A percentile compares a stretch with the other conserved stretches of the same genome.
phyloP scores from a whole-genome alignment of 345 rosid genomes.

The Hibiscus tridactylites region DNA sequence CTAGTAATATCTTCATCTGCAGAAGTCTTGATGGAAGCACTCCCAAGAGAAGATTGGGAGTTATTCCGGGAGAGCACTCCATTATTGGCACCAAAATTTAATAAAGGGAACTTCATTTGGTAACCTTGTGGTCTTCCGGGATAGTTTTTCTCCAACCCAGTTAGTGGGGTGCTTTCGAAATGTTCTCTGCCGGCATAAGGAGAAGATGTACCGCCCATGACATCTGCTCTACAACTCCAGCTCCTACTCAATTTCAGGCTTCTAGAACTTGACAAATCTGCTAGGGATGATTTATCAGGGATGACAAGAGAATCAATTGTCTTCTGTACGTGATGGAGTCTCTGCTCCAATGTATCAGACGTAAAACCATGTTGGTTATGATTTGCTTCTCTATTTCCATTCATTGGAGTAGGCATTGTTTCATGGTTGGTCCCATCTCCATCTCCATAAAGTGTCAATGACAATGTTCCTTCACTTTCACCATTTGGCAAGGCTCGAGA shows the following conservation, averaged over 20 bases:
- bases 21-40: constrained; percentile 51
- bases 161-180: constrained; percentile 58
- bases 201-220: constrained; percentile 31
- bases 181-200: constrained; percentile 18
- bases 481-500: constrained; percentile 26
- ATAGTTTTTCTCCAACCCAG: constrained; percentile 43
- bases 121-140: constrained; percentile 60
- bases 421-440: constrained; percentile 22
- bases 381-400: constrained; percentile 16
- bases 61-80: constrained; percentile 46
- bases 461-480: constrained; percentile 25
- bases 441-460: constrained; percentile 24
- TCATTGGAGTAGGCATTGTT: constrained; percentile 18
- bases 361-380: background rate
- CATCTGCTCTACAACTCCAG: constrained; percentile 50
- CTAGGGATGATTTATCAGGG: constrained; percentile 28
- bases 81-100: constrained; percentile 26
- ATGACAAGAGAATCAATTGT: constrained; percentile 35
- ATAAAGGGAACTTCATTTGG: constrained; percentile 30
- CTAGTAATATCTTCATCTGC: constrained; percentile 66
- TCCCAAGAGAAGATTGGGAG: constrained; percentile 69
- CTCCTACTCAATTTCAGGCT: constrained; percentile 39
- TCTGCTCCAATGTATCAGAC: constrained; percentile 30
- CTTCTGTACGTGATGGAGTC: constrained; percentile 40
- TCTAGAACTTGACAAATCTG: constrained; percentile 44